A percentile compares a stretch with the other conserved stretches of the same genome.
These are phyloP conservation scores for Trifolium repens DNA, from an alignment of 306 rosid species.

Conservation along the genomic window DNA sequence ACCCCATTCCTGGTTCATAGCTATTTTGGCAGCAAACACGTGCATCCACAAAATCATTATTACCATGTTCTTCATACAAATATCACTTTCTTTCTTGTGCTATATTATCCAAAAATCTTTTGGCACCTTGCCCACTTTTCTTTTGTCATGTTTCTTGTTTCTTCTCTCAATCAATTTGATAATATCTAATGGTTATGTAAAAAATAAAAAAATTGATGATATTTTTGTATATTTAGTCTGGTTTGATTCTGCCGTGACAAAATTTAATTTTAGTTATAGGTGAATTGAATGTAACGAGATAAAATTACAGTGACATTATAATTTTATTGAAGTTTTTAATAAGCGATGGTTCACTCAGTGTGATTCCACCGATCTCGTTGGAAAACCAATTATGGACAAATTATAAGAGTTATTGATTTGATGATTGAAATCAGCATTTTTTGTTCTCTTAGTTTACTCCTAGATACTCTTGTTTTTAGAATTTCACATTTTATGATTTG, in stretches of 20 bases:
- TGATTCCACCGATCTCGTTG: not conserved
- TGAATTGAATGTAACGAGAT: not conserved
- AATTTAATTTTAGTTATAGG: not conserved
- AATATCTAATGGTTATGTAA: too few species aligned
- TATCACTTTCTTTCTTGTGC: constrained; percentile 29
- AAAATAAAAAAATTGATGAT: too few species aligned
- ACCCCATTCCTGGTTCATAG: constrained; percentile 53
- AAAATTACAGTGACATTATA: not conserved
- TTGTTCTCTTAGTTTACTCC: constrained; percentile 1
- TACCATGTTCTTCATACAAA: constrained; percentile 36
- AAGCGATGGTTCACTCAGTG: not conserved
- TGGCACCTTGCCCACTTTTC: constrained; percentile 35
- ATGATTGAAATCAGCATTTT: constrained; percentile 20
- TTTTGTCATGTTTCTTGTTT: constrained; percentile 34
- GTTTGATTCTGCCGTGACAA: not conserved
- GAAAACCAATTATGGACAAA: not conserved
- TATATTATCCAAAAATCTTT: constrained; percentile 43
- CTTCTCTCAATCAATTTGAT: constrained; percentile 22
- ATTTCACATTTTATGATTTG: constrained; percentile 22
- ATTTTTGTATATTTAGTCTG: too few species aligned
- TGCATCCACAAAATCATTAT: constrained; percentile 45
- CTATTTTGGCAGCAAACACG: constrained; percentile 48
- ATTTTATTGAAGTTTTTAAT: not conserved
- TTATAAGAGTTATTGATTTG: not conserved
- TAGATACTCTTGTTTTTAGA: constrained; percentile 25